Percentiles rank a stretch among this genome's conserved stretches.
phyloP scores from a whole-genome alignment of 164 flowering plant genomes.

The Umbilicus rupestris region DNA sequence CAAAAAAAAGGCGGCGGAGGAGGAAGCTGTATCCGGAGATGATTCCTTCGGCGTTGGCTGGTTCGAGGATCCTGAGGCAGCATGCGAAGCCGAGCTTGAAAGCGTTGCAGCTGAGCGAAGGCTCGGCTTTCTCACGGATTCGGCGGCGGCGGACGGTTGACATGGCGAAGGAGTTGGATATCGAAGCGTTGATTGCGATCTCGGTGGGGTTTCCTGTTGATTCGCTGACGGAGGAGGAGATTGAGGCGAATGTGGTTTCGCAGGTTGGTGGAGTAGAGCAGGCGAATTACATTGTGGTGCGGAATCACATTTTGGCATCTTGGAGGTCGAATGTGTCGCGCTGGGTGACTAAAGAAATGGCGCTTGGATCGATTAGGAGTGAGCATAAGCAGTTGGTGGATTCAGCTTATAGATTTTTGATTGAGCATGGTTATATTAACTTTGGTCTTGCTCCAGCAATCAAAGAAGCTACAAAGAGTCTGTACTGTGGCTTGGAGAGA shows the following conservation, averaged over 20 bases:
- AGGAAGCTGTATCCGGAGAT: conserved; percentile 1
- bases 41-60: neutral
- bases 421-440: conserved; percentile 80
- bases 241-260: conserved; percentile 63
- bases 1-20: conserved; percentile 6
- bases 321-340: conserved; percentile 75
- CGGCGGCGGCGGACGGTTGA: conserved; percentile 43
- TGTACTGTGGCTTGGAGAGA: conserved; percentile 19
- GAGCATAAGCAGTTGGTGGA: conserved; percentile 57
- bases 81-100: conserved; percentile 4
- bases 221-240: conserved; percentile 88
- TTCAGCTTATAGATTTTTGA: conserved; percentile 56
- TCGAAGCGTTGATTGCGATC: conserved; percentile 75
- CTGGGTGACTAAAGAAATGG: conserved; percentile 67
- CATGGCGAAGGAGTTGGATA: conserved; percentile 56
- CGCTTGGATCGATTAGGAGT: conserved; percentile 54
- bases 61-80: neutral
- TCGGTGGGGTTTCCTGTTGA: conserved; percentile 90
- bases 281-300: conserved; percentile 64
- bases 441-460: conserved; percentile 71
- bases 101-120: conserved; percentile 30
- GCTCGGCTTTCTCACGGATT: conserved; percentile 22
- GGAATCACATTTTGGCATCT: conserved; percentile 76
- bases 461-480: conserved; percentile 31
- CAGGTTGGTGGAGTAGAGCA: conserved; percentile 67